These are phyloP conservation scores for Calamus simplicifolius DNA, from an alignment of 176 grass and related monocot species.

Conservation along the genomic window DNA sequence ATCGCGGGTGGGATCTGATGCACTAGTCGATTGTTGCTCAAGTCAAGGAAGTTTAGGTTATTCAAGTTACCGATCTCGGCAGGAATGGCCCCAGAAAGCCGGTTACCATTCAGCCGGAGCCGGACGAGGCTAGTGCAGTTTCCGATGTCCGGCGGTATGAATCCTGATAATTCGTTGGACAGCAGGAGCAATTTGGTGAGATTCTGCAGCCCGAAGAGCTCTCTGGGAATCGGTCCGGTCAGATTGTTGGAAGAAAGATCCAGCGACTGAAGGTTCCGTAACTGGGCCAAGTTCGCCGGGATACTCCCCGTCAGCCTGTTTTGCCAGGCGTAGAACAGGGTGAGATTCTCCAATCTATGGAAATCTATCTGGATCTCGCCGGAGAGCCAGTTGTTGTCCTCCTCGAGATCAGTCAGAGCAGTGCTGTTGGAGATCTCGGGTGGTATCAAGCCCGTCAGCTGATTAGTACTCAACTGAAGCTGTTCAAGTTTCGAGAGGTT, in stretches of 20 bases:
- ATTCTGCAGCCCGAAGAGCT: conserved; percentile 75
- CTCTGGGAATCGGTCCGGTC: conserved; percentile 56
- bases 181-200: conserved; percentile 87
- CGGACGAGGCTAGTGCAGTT: conserved; percentile 87
- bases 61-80: conserved; percentile 66
- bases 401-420: conserved; percentile 57
- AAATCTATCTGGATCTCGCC: conserved; percentile 69
- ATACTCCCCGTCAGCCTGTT: conserved; percentile 77
- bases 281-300: conserved; percentile 49
- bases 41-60: conserved; percentile 79
- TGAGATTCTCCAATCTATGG: conserved; percentile 56
- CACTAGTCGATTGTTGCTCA: conserved; percentile 60
- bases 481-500: conserved; percentile 57
- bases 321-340: conserved; percentile 93
- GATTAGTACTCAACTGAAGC: conserved; percentile 87
- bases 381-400: conserved; percentile 81
- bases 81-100: conserved; percentile 42
- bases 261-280: conserved; percentile 54
- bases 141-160: conserved; percentile 73
- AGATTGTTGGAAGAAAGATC: conserved; percentile 98
- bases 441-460: conserved; percentile 60
- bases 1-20: conserved; percentile 48
- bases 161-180: conserved; percentile 64
- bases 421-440: conserved; percentile 73
- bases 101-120: conserved; percentile 65